Evolutionary conservation across 352 stramenopile genomes (phyloP), one percentile per base, ranked within the genome.

Genomic region (Globisporangium mamillatum): DNA sequence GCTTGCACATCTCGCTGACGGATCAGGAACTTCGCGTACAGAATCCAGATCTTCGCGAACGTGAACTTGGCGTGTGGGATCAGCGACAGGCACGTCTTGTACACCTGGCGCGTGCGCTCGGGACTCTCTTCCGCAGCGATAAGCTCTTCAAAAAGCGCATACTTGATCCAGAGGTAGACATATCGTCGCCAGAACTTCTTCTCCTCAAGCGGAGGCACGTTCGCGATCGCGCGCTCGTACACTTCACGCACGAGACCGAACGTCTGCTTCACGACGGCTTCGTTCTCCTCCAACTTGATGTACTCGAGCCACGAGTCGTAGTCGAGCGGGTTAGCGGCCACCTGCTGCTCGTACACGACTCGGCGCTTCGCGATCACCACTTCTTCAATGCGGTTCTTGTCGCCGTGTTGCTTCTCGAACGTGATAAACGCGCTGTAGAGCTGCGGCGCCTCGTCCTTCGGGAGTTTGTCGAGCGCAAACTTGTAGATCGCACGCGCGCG

Each of bases 111-210:
- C 14, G 93, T 92, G 22, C 91, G 82, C 53, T 94, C 80, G 0
- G 76, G 73, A 14, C 76, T 81, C 25, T 85, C 81, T 3, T 58
- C 64, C 0, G 89, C 77, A 0, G 87, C 90, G 24, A 96, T 76
- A 12, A 99, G 76, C 81, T 99, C 97, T 79, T 99, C 97, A 65
- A 98, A 99, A 3, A 99, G 73, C 7, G 97, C 97, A 75, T 99
- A 99, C 73, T 99, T 99, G 73, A 99, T 99, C 97, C 97, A 99
- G 24, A 99, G 76, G 74, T 99, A 99, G 66, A 99, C 98, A 76
- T 99, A 99, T 14, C 98, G 77, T 60, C 92, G 94, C 98, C 98
- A 99, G 81, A 98, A 98, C 57, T 95, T 86, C 77, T 99, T 99
- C 48, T 99, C 91, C 6, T 83, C 68, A n/a, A 95, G 80, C 4